Evolutionary conservation across 192 early-diverging fungal genomes (phyloP), one percentile per base, ranked within the genome.

Genomic region (Backusella circina): DNA sequence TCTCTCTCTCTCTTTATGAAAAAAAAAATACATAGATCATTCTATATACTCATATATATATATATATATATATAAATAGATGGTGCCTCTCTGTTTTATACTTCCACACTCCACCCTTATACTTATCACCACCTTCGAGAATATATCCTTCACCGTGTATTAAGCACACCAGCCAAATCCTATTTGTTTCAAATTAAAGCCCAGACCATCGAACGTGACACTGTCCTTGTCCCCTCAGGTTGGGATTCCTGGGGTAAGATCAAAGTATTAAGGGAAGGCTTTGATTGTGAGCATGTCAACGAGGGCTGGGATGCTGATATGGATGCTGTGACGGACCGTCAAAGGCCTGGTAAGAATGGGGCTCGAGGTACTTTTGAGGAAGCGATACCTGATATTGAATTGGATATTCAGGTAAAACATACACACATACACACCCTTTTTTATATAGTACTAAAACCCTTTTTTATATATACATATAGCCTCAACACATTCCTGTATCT

Each of bases 231-330:
- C 38, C 97, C 97, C 8, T 82, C 91, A 36, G 97, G 97, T 15
- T 98, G 96, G 97, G 97, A 98, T 81, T 92, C 93, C 21, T 92
- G 90, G 86, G 92, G 91, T 33, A 96, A 97, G 75, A 95, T 99
- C 67, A 83, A 88, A 33, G 87, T 93, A 30, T 71, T 94, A 39
- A 86, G 90, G 26, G 91, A 90, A 71, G 90, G 89, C 18, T 96
- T 95, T 76, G 91, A 93, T 67, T 91, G 90, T 75, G 77, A 87
- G 5, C 81, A 83, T 18, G 75, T 89, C n/a, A 84, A 84, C 44
- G 72, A 82, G 2, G 93, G 90, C 2, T 94, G 91, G 90, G 87
- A 86, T 10, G 31, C 77, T 0, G 93, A 94, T 73, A 86, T 71
- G 31, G 73, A 73, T 12, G 76, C 44, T 1, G 47, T 78, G 26